These are phyloP conservation scores for Pythium vanterpoolii DNA, from an alignment of 352 stramenopile species.

Conservation along the genomic window DNA sequence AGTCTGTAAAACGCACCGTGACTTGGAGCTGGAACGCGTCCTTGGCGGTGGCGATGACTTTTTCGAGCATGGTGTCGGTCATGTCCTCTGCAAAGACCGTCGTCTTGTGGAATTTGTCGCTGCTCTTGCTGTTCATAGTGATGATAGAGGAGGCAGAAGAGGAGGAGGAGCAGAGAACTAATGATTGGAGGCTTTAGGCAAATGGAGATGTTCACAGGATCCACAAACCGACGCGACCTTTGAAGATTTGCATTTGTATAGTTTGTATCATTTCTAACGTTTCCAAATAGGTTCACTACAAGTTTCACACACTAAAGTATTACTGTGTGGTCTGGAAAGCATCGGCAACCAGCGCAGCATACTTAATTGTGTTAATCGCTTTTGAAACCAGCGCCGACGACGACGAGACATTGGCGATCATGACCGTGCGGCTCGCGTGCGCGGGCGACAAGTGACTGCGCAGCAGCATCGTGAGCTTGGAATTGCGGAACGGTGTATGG, in stretches of 20 bases:
- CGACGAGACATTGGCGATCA: constrained; percentile 48
- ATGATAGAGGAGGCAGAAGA: no score
- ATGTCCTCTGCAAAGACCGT: constrained; percentile 95
- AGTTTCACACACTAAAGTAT: no score
- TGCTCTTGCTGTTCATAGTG: constrained; percentile 45
- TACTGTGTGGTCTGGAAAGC: constrained; percentile 28
- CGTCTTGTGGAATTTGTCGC: constrained; percentile 88
- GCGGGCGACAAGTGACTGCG: constrained; percentile 29
- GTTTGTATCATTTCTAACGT: background rate
- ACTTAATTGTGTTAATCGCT: constrained; percentile 38
- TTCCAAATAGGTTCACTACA: background rate
- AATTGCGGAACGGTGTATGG: constrained; percentile 36
- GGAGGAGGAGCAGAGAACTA: no score
- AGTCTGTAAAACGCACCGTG: constrained; percentile 34
- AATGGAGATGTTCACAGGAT: no score
- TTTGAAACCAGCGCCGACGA: constrained; percentile 22
- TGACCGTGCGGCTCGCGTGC: constrained; percentile 29
- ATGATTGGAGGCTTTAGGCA: no score
- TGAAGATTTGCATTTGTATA: constrained; percentile 1
- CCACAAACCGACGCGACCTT: constrained; percentile 7
- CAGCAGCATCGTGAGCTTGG: constrained; percentile 49
- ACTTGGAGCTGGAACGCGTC: constrained; percentile 91
- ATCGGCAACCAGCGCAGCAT: constrained; percentile 36
- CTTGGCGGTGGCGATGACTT: constrained; percentile 84
- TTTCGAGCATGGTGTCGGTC: constrained; percentile 92